Base-by-base conservation (phyloP, 106 monocot genomes). In the Platanthera guangdongensis region DNA sequence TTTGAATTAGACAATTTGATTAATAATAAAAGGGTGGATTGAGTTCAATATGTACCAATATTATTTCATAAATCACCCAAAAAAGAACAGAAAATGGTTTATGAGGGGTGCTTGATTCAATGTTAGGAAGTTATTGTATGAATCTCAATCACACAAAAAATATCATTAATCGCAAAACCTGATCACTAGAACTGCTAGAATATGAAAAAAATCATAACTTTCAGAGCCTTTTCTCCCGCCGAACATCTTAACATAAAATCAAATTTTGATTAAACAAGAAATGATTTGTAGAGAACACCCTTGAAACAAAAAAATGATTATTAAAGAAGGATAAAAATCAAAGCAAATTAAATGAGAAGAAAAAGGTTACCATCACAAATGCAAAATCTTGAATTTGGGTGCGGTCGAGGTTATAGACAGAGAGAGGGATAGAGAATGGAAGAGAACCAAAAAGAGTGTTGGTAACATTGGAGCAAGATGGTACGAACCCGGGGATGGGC, bases 391-490 rank as follows among this genome's bases (percentile, higher is more conserved):
- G 19, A 15, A 5, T 11, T 55, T 4, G 13, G 16, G 16, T 14
- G n/a, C 6, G 7, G 0, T 60, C n/a, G 0, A 18, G 18, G 13
- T 60, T 6, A 51, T 4, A 70, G 70, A 39, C 39, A 48, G 15
- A 72, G 18, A 72, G 51, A 25, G 72, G 25, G 69, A 74, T 2
- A 52, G 39, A 45, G 46, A 68, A 47, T 52, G 51, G 47, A 15
- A 75, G 62, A 51, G 64, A 53, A 81, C 74, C 74, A 55, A 75
- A 81, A 14, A 81, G 67, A 32, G 75, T 52, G 55, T 81, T 81
- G n/a, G 73, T 75, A 3, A 22, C 75, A 70, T 81, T 81, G 75
- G 75, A 81, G 64, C 80, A 81, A 75, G 80, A 75, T 55, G 25
- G 25, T 25, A 0, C 25, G 25, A 25, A 25, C 25, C 25, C 25